Evolutionary conservation across 805 yeast genomes (phyloP).

Genomic region (Schwanniomyces vanrijiae): DNA sequence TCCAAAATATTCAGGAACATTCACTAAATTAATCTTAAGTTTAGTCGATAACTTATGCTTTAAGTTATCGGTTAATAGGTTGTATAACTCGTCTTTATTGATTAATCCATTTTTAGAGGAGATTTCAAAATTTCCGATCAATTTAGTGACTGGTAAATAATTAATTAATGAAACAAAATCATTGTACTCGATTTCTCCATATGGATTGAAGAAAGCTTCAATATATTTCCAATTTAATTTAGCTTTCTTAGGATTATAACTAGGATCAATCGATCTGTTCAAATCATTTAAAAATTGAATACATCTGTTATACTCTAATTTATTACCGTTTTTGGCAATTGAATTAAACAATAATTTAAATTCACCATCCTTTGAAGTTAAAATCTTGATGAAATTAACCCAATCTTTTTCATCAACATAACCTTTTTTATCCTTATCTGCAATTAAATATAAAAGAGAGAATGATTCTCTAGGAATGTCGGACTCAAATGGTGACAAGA

Average conservation of each 20-base stretch:
- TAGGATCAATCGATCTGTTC: conserved; percentile 41
- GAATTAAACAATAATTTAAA: conserved; percentile 26
- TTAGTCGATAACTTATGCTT: conserved; percentile 41
- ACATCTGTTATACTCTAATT: conserved; percentile 34
- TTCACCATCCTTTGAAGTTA: conserved; percentile 31
- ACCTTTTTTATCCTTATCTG: conserved; percentile 74
- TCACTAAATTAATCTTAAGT: conserved; percentile 33
- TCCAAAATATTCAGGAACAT: conserved; percentile 36
- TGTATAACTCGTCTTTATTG: conserved; percentile 28
- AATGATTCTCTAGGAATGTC: conserved; percentile 39
- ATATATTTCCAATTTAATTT: conserved; percentile 46
- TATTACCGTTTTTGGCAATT: conserved; percentile 16
- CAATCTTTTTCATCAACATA: conserved; percentile 69
- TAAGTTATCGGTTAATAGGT: conserved; percentile 35
- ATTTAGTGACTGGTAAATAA: conserved; percentile 45
- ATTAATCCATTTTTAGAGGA: conserved; percentile 33
- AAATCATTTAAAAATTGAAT: conserved; percentile 32
- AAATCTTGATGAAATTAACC: conserved; percentile 61
- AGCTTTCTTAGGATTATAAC: conserved; percentile 38
- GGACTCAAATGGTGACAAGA: conserved; percentile 41
- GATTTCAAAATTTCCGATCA: conserved; percentile 43
- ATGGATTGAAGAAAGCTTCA: conserved; percentile 39
- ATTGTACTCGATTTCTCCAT: conserved; percentile 34
- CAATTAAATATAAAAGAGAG: conserved; percentile 69
- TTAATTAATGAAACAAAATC: conserved; percentile 42